phyloP scores from a whole-genome alignment of 768 basidiomycete genomes.

The Inosperma sp. region DNA sequence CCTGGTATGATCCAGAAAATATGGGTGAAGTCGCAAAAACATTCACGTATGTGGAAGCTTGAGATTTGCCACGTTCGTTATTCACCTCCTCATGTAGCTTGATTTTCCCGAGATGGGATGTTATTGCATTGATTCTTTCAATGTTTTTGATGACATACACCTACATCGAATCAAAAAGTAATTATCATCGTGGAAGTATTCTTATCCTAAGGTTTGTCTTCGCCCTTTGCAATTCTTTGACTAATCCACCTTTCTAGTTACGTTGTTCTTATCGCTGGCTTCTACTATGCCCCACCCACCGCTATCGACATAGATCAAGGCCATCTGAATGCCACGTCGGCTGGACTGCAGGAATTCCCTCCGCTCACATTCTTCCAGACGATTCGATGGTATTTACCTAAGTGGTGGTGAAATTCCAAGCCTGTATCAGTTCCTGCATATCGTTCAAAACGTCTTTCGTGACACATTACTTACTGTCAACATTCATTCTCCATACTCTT shows the following conservation, averaged over 20 bases:
- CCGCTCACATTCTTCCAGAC: constrained; percentile 37
- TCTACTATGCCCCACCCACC: constrained; percentile 79
- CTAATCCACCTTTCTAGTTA: constrained; percentile 51
- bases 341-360: constrained; percentile 30
- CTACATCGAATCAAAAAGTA: constrained; percentile 97
- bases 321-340: constrained; percentile 16
- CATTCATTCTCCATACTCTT: neutral
- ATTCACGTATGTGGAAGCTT: constrained; percentile 71
- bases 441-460: neutral
- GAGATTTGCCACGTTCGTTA: neutral
- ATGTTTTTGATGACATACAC: constrained; percentile 99
- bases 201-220: constrained; percentile 78
- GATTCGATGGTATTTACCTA: constrained; percentile 32
- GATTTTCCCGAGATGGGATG: constrained; percentile 98
- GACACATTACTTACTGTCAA: neutral
- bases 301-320: constrained; percentile 38
- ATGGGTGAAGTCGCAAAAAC: constrained; percentile 86
- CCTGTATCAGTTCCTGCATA: neutral
- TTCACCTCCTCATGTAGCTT: constrained; percentile 47
- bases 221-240: neutral
- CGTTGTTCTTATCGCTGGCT: constrained; percentile 84
- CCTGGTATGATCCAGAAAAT: constrained; percentile 83
- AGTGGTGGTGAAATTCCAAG: neutral
- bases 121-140: constrained; percentile 87
- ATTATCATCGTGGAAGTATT: constrained; percentile 96